These are phyloP conservation scores for Neoboletus magnificus DNA, from an alignment of 768 basidiomycete species.

Conservation along the genomic window DNA sequence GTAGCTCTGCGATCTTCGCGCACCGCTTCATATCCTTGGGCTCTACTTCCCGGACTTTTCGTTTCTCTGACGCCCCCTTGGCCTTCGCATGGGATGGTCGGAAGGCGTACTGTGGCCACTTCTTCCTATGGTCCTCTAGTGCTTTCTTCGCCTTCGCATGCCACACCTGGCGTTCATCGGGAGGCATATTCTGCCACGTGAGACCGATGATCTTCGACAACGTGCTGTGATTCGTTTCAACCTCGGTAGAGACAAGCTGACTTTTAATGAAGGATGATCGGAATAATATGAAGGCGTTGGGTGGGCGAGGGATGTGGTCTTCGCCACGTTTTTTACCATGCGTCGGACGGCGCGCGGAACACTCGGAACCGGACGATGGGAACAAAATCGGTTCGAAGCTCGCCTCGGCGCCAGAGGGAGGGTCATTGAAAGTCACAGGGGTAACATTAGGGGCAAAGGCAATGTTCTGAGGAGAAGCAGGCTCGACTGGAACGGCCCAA, in stretches of 20 bases:
- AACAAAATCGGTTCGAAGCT: slow-evolving; percentile 52
- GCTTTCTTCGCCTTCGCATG: slow-evolving; percentile 71
- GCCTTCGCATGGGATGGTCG: slow-evolving; percentile 49
- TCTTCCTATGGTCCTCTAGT: slow-evolving; percentile 67
- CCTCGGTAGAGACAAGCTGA: slow-evolving; percentile 70
- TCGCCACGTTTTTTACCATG: slow-evolving; percentile 71
- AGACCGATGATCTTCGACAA: slow-evolving; percentile 82
- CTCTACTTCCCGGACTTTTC: slow-evolving; percentile 38
- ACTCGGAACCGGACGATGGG: slow-evolving; percentile 42
- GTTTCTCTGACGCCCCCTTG: slow-evolving; percentile 33
- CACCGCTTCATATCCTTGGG: slow-evolving; percentile 56
- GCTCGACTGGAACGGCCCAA: slow-evolving; percentile 46
- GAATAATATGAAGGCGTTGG: slow-evolving; percentile 86
- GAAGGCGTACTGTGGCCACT: slow-evolving; percentile 73
- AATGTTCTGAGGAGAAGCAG: slow-evolving; percentile 38
- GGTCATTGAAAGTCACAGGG: slow-evolving; percentile 54
- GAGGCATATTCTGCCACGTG: slow-evolving; percentile 76
- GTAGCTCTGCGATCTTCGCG: slow-evolving; percentile 63
- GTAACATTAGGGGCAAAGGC: slow-evolving; percentile 60
- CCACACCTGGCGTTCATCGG: slow-evolving; percentile 76
- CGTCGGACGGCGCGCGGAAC: slow-evolving; percentile 40
- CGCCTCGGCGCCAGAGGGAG: slow-evolving; percentile 36
- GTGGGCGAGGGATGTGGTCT: slow-evolving; percentile 78
- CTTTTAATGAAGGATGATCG: slow-evolving; percentile 78
- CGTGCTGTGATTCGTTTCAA: slow-evolving; percentile 81